phyloP scores from a whole-genome alignment of 306 rosid species.

The Quercus wislizeni region DNA sequence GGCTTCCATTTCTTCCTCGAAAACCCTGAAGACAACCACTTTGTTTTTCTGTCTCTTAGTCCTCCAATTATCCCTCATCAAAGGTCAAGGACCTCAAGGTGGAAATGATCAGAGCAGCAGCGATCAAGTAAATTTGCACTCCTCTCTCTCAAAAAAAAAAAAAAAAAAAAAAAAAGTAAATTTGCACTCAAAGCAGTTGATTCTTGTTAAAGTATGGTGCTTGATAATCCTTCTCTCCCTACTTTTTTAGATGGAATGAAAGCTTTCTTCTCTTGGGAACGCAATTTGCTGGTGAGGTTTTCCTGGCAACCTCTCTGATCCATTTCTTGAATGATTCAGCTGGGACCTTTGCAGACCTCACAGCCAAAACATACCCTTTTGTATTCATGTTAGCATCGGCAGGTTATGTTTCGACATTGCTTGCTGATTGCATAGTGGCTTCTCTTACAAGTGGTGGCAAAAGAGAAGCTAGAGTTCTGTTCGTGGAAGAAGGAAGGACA shows the following conservation, averaged over 20 bases:
- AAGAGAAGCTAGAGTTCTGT: slow-evolving; percentile 41
- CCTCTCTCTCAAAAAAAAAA: no score
- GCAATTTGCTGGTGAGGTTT: slow-evolving; percentile 74
- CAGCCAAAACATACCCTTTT: slow-evolving; percentile 62
- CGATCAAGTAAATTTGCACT: slow-evolving; percentile 19
- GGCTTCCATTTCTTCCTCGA: slow-evolving; percentile 29
- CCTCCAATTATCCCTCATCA: slow-evolving; percentile 14
- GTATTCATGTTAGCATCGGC: slow-evolving; percentile 64
- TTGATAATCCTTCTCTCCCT: slow-evolving; percentile 67
- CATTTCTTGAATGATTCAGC: slow-evolving; percentile 71
- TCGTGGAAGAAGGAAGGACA: slow-evolving; percentile 44
- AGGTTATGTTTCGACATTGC: slow-evolving; percentile 68
- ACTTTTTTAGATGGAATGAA: slow-evolving; percentile 65
- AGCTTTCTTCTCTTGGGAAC: slow-evolving; percentile 65
- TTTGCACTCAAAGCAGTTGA: slow-evolving; percentile 40
- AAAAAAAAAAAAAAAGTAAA: neutral
- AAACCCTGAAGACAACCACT: slow-evolving; percentile 46
- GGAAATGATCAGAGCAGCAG: neutral
- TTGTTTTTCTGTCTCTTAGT: slow-evolving; percentile 27
- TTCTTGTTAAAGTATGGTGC: slow-evolving; percentile 71
- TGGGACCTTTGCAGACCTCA: slow-evolving; percentile 43
- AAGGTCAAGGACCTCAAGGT: slow-evolving; percentile 46
- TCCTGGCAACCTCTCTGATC: slow-evolving; percentile 68
- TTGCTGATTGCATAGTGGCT: slow-evolving; percentile 50
- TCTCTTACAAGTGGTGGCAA: slow-evolving; percentile 22